Conservation (phyloP, 2,329 filamentous ascomycete genomes). For the Diaporthe longicolla region DNA sequence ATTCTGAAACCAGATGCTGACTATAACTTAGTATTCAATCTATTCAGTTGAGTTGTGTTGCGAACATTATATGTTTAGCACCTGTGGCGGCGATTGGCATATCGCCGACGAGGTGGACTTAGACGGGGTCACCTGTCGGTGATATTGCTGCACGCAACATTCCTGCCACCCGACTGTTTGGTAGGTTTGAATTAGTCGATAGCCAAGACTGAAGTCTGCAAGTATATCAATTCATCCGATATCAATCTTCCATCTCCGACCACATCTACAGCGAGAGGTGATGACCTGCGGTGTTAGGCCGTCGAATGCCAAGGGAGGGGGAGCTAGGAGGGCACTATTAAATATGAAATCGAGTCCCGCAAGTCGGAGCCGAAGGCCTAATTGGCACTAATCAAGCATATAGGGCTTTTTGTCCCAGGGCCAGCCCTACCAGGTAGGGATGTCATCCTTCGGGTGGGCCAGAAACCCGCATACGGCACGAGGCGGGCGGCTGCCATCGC, state of each 20-base stretch:
- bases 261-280: background rate
- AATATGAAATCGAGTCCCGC: too few species aligned
- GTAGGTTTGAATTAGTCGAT: background rate
- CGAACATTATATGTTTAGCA: background rate
- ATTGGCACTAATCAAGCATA: background rate
- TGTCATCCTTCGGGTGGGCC: background rate
- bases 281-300: background rate
- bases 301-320: background rate
- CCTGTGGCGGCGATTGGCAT: background rate
- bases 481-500: background rate
- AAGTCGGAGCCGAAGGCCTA: background rate
- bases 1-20: background rate
- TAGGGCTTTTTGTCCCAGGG: background rate
- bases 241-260: background rate
- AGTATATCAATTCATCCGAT: background rate
- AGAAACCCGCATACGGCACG: background rate
- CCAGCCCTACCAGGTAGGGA: background rate
- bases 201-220: slow-evolving; percentile 7
- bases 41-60: background rate
- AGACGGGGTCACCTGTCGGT: background rate
- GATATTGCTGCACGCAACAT: background rate
- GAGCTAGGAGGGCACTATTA: background rate
- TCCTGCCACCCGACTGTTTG: background rate
- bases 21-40: background rate
- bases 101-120: slow-evolving; percentile 6